phyloP scores from a whole-genome alignment of 2,329 filamentous ascomycete genomes.

The Emmonsia crescens region DNA sequence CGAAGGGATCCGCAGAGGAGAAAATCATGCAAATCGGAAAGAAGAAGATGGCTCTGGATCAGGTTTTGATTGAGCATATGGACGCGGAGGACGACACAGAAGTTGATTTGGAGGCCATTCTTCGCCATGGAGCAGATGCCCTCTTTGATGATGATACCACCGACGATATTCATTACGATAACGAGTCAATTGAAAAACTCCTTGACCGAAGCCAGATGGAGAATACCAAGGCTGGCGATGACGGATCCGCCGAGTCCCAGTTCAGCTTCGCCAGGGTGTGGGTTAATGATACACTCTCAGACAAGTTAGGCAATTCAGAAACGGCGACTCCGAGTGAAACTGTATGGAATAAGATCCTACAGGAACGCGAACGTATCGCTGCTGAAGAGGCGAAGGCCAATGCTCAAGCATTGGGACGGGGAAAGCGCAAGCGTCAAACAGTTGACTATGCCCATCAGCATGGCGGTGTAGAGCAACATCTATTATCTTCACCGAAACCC shows the following conservation, averaged over 20 bases:
- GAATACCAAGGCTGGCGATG: conserved; percentile 53
- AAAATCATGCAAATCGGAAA: conserved; percentile 93
- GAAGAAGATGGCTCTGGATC: conserved; percentile 92
- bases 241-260: conserved; percentile 60
- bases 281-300: conserved; percentile 70
- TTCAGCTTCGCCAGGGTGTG: conserved; percentile 89
- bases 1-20: conserved; percentile 78
- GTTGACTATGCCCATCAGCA: conserved; percentile 38
- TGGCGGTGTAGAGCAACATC: conserved; percentile 20
- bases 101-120: conserved; percentile 73
- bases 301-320: conserved; percentile 46
- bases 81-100: conserved; percentile 69
- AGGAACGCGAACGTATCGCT: conserved; percentile 68
- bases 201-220: conserved; percentile 79
- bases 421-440: conserved; percentile 57
- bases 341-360: conserved; percentile 84
- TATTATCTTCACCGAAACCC: conserved; percentile 8
- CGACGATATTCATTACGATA: conserved; percentile 70
- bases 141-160: conserved; percentile 65
- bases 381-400: conserved; percentile 58
- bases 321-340: conserved; percentile 51
- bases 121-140: conserved; percentile 76
- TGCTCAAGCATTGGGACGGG: conserved; percentile 70
- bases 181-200: conserved; percentile 71
- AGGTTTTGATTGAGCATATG: conserved; percentile 87